Base-by-base conservation (phyloP, 1,284 basidiomycete genomes). In the Trichosporon inkin region DNA sequence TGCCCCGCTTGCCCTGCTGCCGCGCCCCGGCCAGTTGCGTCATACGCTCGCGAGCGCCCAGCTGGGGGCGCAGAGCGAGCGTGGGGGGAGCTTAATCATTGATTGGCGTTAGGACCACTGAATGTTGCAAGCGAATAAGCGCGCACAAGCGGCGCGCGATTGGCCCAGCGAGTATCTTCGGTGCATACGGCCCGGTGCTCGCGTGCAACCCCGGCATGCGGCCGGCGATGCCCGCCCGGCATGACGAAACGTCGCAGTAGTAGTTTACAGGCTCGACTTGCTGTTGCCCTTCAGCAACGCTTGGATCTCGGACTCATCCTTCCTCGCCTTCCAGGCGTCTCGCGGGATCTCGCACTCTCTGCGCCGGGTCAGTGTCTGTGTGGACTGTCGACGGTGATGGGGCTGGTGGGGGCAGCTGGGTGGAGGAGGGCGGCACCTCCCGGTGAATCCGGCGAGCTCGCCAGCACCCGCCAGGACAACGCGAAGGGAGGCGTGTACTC, bases 311-410 rank as follows among this genome's bases (percentile, higher is more conserved):
- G 44, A 22, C 24, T 24, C 4, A 2, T 28, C 24, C 44, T 49
- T 28, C 44, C n/a, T 24, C 44, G 22, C 16, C 44, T 49, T 28
- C 44, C 44, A 49, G 24, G 44, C 22, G 22, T 22, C 44, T 49
- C 44, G 24, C 16, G 44, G 44, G 44, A 49, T 49, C 44, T 49
- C 44, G 44, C 44, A 49, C 44, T 49, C 44, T 24, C 44, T 49
- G 44, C 13, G 11, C 19, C 14, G 20, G 19, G 44, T 49, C 44
- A 49, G 44, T 14, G n/a, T 49, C n/a, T 16, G 10, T 22, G 41
- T 38, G 13, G 16, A 16, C 41, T 24, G 44, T 49, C 44, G 19
- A 22, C 20, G 24, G 41, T 47, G 20, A 20, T 28, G 11, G 20
- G 22, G 13, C 19, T 13, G 17, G 14, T 14, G 44, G 22, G 1